These are phyloP conservation scores for Globisporangium takayamanum DNA, from an alignment of 352 stramenopile genomes.

Conservation along the genomic window DNA sequence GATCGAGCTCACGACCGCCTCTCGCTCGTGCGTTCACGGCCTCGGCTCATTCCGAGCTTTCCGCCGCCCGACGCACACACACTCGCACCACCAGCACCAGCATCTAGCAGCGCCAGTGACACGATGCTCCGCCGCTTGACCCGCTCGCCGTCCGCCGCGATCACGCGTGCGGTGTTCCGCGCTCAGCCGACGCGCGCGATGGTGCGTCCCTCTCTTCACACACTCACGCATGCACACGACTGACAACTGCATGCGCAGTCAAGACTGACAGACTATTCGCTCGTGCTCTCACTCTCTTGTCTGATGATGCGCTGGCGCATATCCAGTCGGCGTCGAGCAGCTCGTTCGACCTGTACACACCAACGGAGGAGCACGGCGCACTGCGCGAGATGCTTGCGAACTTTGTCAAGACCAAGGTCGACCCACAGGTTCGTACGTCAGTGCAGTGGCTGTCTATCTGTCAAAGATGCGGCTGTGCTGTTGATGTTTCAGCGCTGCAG, in stretches of 20 bases:
- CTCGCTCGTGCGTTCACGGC: too few relatives aligned
- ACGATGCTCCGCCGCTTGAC: constrained; percentile 18
- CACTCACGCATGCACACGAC: constrained; percentile 2
- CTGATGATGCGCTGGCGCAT: background rate
- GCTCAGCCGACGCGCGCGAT: constrained; percentile 3
- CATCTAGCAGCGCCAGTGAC: too few relatives aligned
- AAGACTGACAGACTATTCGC: background rate
- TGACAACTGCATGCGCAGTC: background rate
- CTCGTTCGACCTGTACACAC: constrained; percentile 76
- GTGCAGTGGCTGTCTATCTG: background rate
- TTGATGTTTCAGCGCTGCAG: background rate
- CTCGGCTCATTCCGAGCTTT: too few relatives aligned
- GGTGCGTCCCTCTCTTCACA: background rate
- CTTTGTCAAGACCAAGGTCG: constrained; percentile 95
- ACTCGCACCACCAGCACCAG: constrained; percentile 1
- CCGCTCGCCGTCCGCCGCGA: constrained; percentile 17
- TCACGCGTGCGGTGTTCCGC: constrained; percentile 6
- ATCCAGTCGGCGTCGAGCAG: constrained; percentile 8
- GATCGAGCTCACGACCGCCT: too few relatives aligned
- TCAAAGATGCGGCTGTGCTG: background rate
- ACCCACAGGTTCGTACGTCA: constrained; percentile 84
- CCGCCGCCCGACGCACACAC: background rate
- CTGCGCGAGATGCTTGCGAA: constrained; percentile 91
- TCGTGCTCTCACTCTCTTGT: background rate
- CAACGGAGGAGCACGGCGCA: constrained; percentile 84